Base-by-base conservation (phyloP, 1,139 yeast genomes). In the Pichia norvegensis region DNA sequence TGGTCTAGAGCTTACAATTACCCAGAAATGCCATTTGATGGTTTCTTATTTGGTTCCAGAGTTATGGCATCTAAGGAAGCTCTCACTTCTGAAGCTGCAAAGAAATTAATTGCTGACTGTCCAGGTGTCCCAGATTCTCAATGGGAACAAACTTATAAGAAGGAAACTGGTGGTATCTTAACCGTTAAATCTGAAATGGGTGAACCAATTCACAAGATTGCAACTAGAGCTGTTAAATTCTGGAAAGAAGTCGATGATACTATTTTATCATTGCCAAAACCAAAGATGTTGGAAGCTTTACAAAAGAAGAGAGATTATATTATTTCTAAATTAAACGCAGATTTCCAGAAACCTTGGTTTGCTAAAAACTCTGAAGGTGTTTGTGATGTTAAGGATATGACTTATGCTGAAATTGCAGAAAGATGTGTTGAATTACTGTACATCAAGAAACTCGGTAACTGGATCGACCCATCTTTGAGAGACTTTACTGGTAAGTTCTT, bases 1-100 rank as follows among this genome's bases (percentile, higher is more conserved):
- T 92, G 99, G 99, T 81, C 97, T 19, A 69, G 75, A 47, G 65
- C 74, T 56, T 90, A 77, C 72, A 81, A 85, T 65, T 87, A 85
- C 67, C 97, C 99, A 59, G 92, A 95, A 61, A 92, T 92, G 99
- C 99, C 99, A 52, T 92, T 85, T 60, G 99, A 92, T 69, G 99
- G 98, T 74, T 81, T 90, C 63, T 72, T 92, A 65, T 83, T 88
- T 58, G 99, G 98, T 60, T 87, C 97, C 36, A 82, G 97, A 70
- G 95, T 87, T 50, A 92, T 94, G 98, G 85, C 87, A 55, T 95
- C 98, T 48, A 85, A 85, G 73, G 99, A 92, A 73, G 94, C 96
- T 44, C 80, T 79, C 66, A 92, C 98, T 46, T 85, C 97, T 46
- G 85, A 83, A 60, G 97, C 78, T 52, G 98, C 97, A 50, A 92